Conservation (phyloP, 2,329 filamentous ascomycete species). For the Zymoseptoria tritici region DNA sequence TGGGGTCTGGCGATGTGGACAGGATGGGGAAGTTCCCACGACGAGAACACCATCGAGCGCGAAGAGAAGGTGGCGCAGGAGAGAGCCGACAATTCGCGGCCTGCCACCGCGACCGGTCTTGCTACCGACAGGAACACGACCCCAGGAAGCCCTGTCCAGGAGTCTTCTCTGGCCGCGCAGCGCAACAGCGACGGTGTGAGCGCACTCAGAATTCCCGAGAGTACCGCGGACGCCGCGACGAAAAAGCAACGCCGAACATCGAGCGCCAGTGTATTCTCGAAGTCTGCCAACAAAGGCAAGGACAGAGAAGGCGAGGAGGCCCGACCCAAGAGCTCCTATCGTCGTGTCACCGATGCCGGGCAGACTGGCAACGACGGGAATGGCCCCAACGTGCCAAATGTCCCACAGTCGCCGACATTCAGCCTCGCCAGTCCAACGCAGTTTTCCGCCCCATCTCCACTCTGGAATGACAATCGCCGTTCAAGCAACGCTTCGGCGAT, state of each 20-base stretch:
- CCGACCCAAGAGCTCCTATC: slow-evolving; percentile 18
- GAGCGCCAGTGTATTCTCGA: slow-evolving; percentile 15
- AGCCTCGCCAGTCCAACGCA: slow-evolving; percentile 3
- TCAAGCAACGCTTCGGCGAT: slow-evolving; percentile 14
- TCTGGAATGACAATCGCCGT: slow-evolving; percentile 15
- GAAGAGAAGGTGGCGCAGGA: slow-evolving; percentile 42
- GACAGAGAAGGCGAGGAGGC: slow-evolving; percentile 6
- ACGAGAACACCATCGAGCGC: slow-evolving; percentile 63
- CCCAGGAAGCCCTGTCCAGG: neutral
- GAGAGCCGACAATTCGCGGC: neutral
- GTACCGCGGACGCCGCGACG: slow-evolving; percentile 7
- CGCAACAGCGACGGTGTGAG: neutral
- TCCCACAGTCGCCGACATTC: slow-evolving; percentile 3
- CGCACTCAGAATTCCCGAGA: slow-evolving; percentile 6
- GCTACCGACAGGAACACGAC: slow-evolving; percentile 3
- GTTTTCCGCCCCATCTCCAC: slow-evolving; percentile 4
- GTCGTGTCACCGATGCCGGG: slow-evolving; percentile 19
- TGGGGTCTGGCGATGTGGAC: slow-evolving; percentile 78
- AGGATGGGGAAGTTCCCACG: slow-evolving; percentile 81
- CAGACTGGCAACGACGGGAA: slow-evolving; percentile 13
- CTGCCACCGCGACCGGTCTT: neutral
- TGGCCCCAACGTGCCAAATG: neutral
- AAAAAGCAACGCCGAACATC: slow-evolving; percentile 17
- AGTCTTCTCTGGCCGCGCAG: neutral
- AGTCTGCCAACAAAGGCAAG: slow-evolving; percentile 9